Base-by-base conservation (phyloP, 23 red algal species). In the Cyanidium caldarium region DNA sequence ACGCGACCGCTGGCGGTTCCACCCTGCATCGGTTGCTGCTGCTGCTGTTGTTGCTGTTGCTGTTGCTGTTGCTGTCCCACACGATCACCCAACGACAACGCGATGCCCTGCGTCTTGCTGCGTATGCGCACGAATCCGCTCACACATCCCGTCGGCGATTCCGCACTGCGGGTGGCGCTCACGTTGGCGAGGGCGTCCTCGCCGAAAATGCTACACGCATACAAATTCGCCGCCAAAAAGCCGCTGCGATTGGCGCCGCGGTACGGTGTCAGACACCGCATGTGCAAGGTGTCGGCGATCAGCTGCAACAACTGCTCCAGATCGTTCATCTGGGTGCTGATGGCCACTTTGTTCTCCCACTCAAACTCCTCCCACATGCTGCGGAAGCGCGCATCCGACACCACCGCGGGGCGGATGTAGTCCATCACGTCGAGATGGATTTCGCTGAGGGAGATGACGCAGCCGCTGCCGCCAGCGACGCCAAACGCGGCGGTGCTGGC, bases 351-450 rank as follows among this genome's bases (percentile, higher is more conserved):
- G 71, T 98, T 98, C 81, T 98, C 92, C 92, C 92, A 98, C 45
- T 98, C 92, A 77, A 88, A 88, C 65, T 88, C 92, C 0, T 77
- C 92, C 92, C 92, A 98, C 81, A 98, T 86, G 26, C 79, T 73
- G 68, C 92, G 73, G 58, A 98, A 98, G 12, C 66, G 70, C 12
- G 82, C 67, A 65, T 98, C 92, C 25, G 46, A 78, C 34, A 98
- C 80, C 37, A 79, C 80, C 12, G 69, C 80, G 2, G 92, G 92
- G 31, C 79, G 80, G 28, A 98, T 82, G 72, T 98, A 98, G 51
- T 98, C 92, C 83, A 98, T 98, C 7, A 98, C 80, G 75, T 98
- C 92, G 36, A 98, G 76, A 58, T 88, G 92, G 26, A 98, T 88
- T 44, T 98, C 92, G 73, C 86, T 87, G 12, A 98, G 57, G 10